Percentiles rank a stretch among this genome's conserved stretches.
Conservation (phyloP, 805 yeast genomes). For the Nakazawaea ambrosiae region DNA sequence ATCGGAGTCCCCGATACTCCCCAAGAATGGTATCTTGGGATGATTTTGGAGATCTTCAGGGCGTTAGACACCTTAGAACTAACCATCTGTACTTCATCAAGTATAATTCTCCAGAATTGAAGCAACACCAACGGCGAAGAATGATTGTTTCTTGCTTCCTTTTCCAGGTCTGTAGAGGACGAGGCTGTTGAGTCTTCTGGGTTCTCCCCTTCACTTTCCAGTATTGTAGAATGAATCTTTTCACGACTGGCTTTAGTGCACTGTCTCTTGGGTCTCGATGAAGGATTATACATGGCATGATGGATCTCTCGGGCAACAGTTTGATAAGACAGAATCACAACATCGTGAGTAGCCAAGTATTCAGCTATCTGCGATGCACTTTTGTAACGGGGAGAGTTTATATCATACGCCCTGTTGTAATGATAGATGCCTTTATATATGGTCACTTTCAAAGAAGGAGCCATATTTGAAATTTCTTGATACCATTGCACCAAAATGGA, state of each 20-base stretch:
- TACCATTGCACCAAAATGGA: slow-evolving; percentile 84
- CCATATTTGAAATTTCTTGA: slow-evolving; percentile 53
- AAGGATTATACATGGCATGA: slow-evolving; percentile 66
- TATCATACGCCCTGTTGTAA: slow-evolving; percentile 18
- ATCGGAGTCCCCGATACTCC: slow-evolving; percentile 97
- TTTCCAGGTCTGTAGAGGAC: slow-evolving; percentile 1
- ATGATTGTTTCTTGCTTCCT: slow-evolving; percentile 38
- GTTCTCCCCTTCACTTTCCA: slow-evolving; percentile 8
- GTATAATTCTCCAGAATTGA: slow-evolving; percentile 83
- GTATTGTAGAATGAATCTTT: slow-evolving; percentile 15
- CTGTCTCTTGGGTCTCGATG: slow-evolving; percentile 37
- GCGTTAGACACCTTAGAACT: slow-evolving; percentile 66
- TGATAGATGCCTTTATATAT: slow-evolving; percentile 52
- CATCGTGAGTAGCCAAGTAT: slow-evolving; percentile 56
- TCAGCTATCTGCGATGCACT: slow-evolving; percentile 36
- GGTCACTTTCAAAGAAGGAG: slow-evolving; percentile 55
- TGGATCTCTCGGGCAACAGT: slow-evolving; percentile 71
- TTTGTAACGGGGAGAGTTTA: slow-evolving; percentile 22
- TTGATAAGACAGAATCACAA: slow-evolving; percentile 74
- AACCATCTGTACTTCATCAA: slow-evolving; percentile 96
- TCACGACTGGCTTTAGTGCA: slow-evolving; percentile 19
- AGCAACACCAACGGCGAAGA: slow-evolving; percentile 77
- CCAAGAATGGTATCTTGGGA: slow-evolving; percentile 90
- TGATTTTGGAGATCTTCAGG: slow-evolving; percentile 69
- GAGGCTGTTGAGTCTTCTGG: not conserved